phyloP scores from a whole-genome alignment of 129 eudicot species.

The Saposhnikovia divaricata region DNA sequence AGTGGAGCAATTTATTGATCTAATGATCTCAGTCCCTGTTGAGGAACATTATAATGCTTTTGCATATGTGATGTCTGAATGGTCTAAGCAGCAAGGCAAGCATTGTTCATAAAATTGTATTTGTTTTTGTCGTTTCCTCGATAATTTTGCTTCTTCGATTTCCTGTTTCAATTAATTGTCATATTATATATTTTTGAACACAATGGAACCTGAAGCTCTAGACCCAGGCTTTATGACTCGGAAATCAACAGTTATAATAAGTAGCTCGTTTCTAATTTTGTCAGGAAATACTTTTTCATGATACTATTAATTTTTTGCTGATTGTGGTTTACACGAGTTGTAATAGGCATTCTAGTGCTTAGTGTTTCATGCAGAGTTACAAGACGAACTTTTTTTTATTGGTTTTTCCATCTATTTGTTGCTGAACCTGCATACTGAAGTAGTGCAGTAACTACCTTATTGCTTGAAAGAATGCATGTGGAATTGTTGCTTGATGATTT shows the following conservation, averaged over 20 bases:
- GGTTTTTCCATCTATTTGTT: neutral
- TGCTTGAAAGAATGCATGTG: neutral
- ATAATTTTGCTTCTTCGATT: neutral
- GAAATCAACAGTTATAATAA: neutral
- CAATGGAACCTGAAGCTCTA: neutral
- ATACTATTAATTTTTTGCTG: neutral
- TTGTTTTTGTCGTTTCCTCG: neutral
- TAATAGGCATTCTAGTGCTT: neutral
- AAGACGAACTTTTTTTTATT: neutral
- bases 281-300: neutral
- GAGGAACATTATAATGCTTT: slow-evolving; percentile 63
- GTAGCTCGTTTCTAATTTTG: neutral
- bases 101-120: slow-evolving; percentile 8
- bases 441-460: neutral
- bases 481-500: neutral
- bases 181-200: neutral
- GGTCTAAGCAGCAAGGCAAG: slow-evolving; percentile 92
- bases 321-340: neutral
- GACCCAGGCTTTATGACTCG: neutral
- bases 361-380: neutral
- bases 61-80: slow-evolving; percentile 77
- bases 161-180: neutral
- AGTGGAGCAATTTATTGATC: slow-evolving; percentile 70
- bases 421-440: neutral
- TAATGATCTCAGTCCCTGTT: slow-evolving; percentile 67